phyloP scores from a whole-genome alignment of 768 basidiomycete species.

The Russula sp. region DNA sequence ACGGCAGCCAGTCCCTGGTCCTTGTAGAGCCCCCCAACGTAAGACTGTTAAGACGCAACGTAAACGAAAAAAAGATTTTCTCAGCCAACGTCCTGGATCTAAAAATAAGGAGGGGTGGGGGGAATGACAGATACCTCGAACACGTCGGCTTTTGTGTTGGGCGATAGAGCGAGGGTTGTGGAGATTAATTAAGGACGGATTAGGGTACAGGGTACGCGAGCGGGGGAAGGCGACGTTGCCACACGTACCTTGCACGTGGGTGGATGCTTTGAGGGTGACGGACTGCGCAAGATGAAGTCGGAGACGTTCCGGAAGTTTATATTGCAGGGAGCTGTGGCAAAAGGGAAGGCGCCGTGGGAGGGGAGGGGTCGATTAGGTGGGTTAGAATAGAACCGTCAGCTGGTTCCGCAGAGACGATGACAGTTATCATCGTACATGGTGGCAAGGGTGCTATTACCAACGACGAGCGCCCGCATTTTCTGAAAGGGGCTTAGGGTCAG shows the following conservation, averaged over 20 bases:
- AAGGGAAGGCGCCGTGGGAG: background rate
- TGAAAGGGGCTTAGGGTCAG: constrained; percentile 29
- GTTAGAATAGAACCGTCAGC: background rate
- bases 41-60: constrained; percentile 43
- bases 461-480: constrained; percentile 76
- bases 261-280: constrained; percentile 61
- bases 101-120: background rate
- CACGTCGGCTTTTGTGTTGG: constrained; percentile 51
- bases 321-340: constrained; percentile 52
- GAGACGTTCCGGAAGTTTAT: constrained; percentile 56
- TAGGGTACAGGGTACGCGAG: constrained; percentile 7
- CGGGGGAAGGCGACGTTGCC: background rate
- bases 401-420: too few species aligned
- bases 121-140: constrained; percentile 52
- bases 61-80: background rate
- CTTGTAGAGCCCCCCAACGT: constrained; percentile 69
- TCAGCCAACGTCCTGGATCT: background rate
- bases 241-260: constrained; percentile 61
- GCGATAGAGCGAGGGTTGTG: constrained; percentile 5
- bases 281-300: constrained; percentile 67
- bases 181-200: background rate
- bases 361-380: too few species aligned
- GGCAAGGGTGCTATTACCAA: constrained; percentile 68
- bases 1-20: constrained; percentile 60
- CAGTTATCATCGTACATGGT: constrained; percentile 42